phyloP scores from a whole-genome alignment of 331 rosid genomes.

The Malus hybrid region DNA sequence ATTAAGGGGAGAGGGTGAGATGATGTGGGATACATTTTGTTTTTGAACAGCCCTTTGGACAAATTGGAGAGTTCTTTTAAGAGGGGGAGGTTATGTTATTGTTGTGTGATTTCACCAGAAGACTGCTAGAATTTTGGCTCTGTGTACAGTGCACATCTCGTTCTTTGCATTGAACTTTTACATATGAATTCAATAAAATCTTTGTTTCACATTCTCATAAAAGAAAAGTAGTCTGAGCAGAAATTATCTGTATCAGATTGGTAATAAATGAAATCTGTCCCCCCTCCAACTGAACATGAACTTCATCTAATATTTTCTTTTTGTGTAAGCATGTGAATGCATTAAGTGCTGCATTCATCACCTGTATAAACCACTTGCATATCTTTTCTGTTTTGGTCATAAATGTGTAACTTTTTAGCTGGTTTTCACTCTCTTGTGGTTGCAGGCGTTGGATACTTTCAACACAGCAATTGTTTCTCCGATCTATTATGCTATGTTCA shows the following conservation, averaged over 20 bases:
- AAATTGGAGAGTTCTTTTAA: neutral
- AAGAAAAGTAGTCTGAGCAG: neutral
- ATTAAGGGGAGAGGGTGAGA: neutral
- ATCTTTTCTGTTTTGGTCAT: neutral
- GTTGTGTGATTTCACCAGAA: neutral
- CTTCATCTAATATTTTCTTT: neutral
- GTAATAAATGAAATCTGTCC: neutral
- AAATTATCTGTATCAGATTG: neutral
- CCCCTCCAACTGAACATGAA: neutral
- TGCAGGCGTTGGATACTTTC: slow-evolving; percentile 81
- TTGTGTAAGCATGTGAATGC: neutral
- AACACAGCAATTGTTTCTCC: slow-evolving; percentile 89
- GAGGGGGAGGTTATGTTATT: neutral
- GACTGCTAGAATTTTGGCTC: neutral
- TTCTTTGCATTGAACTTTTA: neutral
- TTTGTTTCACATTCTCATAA: neutral
- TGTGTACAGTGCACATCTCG: neutral
- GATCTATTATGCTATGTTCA: slow-evolving; percentile 87
- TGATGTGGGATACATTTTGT: neutral
- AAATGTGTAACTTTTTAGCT: neutral
- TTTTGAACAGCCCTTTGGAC: neutral
- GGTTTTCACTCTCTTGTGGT: neutral
- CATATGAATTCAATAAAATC: neutral
- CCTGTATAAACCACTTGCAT: neutral
- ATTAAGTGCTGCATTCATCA: neutral